phyloP scores from a whole-genome alignment of 2,329 filamentous ascomycete genomes.

The Huntiella omanensis region DNA sequence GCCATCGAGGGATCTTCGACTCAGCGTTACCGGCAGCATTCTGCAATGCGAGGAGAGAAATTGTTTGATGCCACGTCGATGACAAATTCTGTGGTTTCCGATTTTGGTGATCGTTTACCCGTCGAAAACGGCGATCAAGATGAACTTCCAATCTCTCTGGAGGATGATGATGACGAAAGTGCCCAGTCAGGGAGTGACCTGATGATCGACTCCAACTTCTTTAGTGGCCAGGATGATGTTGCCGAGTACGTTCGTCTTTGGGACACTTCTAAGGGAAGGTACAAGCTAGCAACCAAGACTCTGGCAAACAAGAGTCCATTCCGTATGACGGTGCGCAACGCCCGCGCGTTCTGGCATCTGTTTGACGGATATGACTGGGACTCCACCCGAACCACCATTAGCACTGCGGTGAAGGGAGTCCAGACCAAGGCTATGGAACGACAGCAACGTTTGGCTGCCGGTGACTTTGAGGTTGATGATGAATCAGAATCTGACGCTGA shows the following conservation, averaged over 20 bases:
- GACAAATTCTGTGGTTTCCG: slow-evolving; percentile 9
- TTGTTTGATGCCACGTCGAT: slow-evolving; percentile 27
- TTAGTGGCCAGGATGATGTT: slow-evolving; percentile 40
- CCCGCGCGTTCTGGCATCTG: slow-evolving; percentile 92
- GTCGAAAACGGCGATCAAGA: too few species aligned
- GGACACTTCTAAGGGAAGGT: slow-evolving; percentile 60
- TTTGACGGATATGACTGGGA: slow-evolving; percentile 98
- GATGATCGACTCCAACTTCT: slow-evolving; percentile 61
- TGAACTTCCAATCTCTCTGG: too few species aligned
- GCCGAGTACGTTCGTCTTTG: slow-evolving; percentile 56
- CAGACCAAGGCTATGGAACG: slow-evolving; percentile 54
- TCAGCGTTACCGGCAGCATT: neutral
- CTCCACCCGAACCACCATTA: slow-evolving; percentile 67
- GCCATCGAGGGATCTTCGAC: neutral
- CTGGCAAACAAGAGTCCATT: slow-evolving; percentile 52
- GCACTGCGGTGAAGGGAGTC: slow-evolving; percentile 72
- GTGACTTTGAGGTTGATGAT: slow-evolving; percentile 7
- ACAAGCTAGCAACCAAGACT: slow-evolving; percentile 43
- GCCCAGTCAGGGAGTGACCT: slow-evolving; percentile 36
- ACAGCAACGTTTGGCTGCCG: slow-evolving; percentile 18
- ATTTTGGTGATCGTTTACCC: too few species aligned
- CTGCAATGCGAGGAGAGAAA: slow-evolving; percentile 19
- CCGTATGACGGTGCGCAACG: slow-evolving; percentile 60
- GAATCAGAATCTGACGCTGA: slow-evolving; percentile 51
- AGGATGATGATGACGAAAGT: slow-evolving; percentile 15